Percentiles rank a stretch among this genome's conserved stretches.
Conservation (phyloP, 495 filamentous ascomycete genomes). For the Penicillium salamii region DNA sequence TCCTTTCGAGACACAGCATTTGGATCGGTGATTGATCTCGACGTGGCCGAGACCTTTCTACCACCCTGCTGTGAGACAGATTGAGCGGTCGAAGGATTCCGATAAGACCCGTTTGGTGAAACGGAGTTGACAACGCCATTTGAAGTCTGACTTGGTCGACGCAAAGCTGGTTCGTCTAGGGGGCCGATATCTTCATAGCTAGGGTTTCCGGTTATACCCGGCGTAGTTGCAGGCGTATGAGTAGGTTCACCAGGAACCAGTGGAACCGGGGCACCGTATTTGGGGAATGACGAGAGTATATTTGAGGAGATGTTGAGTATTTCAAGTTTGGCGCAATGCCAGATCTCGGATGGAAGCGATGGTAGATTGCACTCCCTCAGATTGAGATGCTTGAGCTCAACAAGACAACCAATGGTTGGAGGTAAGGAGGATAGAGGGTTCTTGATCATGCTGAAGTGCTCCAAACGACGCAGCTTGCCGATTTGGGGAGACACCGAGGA, state of each 20-base stretch:
- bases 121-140: constrained; percentile 70
- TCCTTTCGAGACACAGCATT: constrained; percentile 76
- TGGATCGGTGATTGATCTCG: constrained; percentile 57
- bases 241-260: constrained; percentile 52
- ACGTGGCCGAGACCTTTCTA: constrained; percentile 81
- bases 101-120: constrained; percentile 58
- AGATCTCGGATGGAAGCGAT: constrained; percentile 84
- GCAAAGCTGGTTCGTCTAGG: constrained; percentile 58
- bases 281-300: constrained; percentile 83
- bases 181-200: constrained; percentile 75
- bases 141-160: constrained; percentile 83
- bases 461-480: constrained; percentile 76
- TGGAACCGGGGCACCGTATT: constrained; percentile 64
- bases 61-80: constrained; percentile 65
- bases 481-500: constrained; percentile 81
- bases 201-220: constrained; percentile 53
- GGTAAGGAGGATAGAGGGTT: constrained; percentile 84
- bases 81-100: constrained; percentile 80
- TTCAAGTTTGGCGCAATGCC: constrained; percentile 85
- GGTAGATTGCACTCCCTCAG: constrained; percentile 88
- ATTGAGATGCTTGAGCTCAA: constrained; percentile 80
- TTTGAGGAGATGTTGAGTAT: constrained; percentile 95
- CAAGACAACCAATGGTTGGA: constrained; percentile 77
- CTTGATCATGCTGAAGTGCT: constrained; percentile 89
- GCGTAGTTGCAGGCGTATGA: constrained; percentile 50